Base-by-base conservation (phyloP, 805 yeast species). In the Ogataea zsoltii region DNA sequence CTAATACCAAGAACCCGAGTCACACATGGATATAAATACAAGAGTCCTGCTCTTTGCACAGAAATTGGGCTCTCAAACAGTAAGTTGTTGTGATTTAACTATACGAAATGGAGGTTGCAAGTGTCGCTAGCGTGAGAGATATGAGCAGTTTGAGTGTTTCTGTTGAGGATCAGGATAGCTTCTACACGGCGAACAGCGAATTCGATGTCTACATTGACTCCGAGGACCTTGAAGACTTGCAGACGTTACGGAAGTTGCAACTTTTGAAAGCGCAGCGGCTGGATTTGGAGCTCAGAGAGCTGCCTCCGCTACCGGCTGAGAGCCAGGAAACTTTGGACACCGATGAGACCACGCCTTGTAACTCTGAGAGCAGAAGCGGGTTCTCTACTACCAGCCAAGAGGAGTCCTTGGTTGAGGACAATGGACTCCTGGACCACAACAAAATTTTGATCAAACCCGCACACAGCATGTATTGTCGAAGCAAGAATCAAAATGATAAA, bases 321-420 rank as follows among this genome's bases (percentile, higher is more conserved):
- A 23, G 31, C 14, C 39, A 23, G 21, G 39, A 26, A 25, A 36
- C 31, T 7, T 25, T 14, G 14, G 31, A 18, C 7, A 36, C 39
- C 7, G 30, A 23, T 11, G 23, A 23, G 9, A 36, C 13, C 19
- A 36, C 39, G 7, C 23, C 39, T 11, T 36, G 39, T 16, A 29
- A 15, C 12, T 36, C 39, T 36, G 31, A 31, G 6, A 13, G 14
- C n/a, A 14, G 7, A 16, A 13, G 14, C 6, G n/a, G 15, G 5
- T 5, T 26, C 15, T 40, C 45, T 6, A 38, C 44, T 7, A 23
- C 38, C 9, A 46, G 38, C 16, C 42, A 38, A 5, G 47, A 43
- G 18, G 49, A 48, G 25, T 45, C 49, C 6, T 26, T 49, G 19
- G 38, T 49, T 18, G 49, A 35, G 12, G 52, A 49, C 26, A 13